phyloP scores from a whole-genome alignment of 805 yeast species.

The Suhomyces pyralidae region DNA sequence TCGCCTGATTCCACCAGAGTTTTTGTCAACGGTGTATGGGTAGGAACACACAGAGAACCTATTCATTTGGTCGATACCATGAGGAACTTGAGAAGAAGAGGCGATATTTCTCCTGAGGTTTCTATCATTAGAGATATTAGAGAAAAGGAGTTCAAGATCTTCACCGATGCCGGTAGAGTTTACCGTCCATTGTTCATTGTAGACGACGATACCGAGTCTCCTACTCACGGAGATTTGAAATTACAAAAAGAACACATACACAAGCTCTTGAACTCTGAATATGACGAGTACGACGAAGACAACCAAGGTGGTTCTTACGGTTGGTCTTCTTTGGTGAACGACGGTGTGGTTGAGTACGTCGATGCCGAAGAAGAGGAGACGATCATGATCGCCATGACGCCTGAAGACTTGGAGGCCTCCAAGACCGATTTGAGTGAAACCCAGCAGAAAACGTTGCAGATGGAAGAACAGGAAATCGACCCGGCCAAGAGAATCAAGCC shows the following conservation, averaged over 20 bases:
- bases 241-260: constrained; percentile 82
- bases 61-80: constrained; percentile 87
- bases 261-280: constrained; percentile 59
- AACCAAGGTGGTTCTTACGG: constrained; percentile 55
- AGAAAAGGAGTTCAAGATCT: constrained; percentile 92
- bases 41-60: constrained; percentile 97
- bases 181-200: constrained; percentile 95
- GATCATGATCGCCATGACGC: constrained; percentile 97
- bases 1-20: constrained; percentile 90
- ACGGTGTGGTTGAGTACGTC: constrained; percentile 91
- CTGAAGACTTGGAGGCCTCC: constrained; percentile 84
- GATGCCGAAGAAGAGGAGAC: constrained; percentile 99
- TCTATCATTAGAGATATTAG: constrained; percentile 95
- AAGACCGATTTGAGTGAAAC: constrained; percentile 40
- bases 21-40: constrained; percentile 99
- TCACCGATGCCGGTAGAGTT: constrained; percentile 98
- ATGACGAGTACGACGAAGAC: constrained; percentile 59
- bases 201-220: constrained; percentile 74
- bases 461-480: constrained; percentile 50
- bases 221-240: constrained; percentile 70
- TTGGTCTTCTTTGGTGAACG: constrained; percentile 79
- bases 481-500: constrained; percentile 87
- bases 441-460: constrained; percentile 42
- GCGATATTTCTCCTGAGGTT: constrained; percentile 94
- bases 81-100: constrained; percentile 87